A percentile compares a stretch with the other conserved stretches of the same genome.
phyloP scores from a whole-genome alignment of 2,329 filamentous ascomycete species.

The Thelonectria blattea region DNA sequence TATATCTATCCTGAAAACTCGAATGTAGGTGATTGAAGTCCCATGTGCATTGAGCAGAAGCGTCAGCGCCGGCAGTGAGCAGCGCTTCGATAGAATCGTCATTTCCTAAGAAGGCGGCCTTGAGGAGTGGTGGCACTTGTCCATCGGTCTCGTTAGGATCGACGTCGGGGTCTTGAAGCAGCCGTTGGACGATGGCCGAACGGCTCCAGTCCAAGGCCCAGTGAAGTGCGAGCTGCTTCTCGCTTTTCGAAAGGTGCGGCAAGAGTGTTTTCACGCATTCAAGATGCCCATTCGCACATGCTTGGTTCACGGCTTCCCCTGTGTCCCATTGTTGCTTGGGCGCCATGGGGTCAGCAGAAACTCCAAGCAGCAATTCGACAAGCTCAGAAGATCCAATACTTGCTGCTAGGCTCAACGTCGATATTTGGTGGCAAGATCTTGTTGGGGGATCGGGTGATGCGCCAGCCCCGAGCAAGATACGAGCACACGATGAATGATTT shows the following conservation, averaged over 20 bases:
- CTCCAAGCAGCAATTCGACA: not conserved
- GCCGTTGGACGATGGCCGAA: not conserved
- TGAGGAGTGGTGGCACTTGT: not conserved
- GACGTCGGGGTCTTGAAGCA: slow-evolving; percentile 7
- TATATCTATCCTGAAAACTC: no score
- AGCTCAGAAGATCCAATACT: not conserved
- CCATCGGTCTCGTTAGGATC: not conserved
- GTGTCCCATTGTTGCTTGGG: no score
- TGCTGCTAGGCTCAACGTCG: not conserved
- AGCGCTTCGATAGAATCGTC: slow-evolving; percentile 1
- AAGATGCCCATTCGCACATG: slow-evolving; percentile 5
- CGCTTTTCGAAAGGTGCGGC: not conserved
- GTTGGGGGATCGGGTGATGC: not conserved
- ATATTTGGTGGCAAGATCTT: no score
- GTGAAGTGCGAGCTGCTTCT: not conserved
- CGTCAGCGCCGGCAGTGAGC: not conserved
- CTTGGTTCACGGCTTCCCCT: not conserved
- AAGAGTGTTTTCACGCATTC: not conserved
- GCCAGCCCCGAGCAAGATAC: slow-evolving; percentile 6
- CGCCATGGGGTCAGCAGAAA: not conserved
- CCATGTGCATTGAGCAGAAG: not conserved
- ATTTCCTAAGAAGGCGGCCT: not conserved
- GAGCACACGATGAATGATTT: not conserved
- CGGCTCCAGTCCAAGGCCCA: not conserved
- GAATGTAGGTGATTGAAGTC: no score